Evolutionary conservation across 2,329 filamentous ascomycete species (phyloP).

Genomic region (Hymenoscyphus fraxineus): DNA sequence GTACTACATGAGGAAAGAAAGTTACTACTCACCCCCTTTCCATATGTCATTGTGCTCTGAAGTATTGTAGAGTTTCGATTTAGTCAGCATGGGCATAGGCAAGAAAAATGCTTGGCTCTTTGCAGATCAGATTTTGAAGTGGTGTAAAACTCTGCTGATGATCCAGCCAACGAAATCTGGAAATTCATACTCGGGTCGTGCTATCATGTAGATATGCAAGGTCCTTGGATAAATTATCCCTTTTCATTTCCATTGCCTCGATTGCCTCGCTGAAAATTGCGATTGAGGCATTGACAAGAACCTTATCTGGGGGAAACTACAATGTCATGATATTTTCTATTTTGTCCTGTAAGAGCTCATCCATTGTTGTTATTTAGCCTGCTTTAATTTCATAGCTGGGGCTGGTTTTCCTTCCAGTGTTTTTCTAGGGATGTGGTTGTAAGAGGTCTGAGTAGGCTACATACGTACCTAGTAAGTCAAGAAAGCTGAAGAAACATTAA

Average conservation of each 20-base stretch:
- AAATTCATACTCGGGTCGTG: not conserved
- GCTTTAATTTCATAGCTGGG: no score
- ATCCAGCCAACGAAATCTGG: not conserved
- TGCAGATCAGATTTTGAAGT: not conserved
- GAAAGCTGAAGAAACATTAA: no score
- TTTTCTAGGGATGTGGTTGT: no score
- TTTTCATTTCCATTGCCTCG: not conserved
- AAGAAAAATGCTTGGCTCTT: not conserved
- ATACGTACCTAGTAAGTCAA: no score
- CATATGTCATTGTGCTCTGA: not conserved
- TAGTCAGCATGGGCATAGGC: not conserved
- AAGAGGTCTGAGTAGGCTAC: no score
- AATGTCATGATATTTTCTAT: no score
- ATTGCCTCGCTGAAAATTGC: not conserved
- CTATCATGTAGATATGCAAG: not conserved
- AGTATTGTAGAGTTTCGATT: not conserved
- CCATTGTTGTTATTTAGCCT: no score
- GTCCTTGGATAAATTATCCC: not conserved
- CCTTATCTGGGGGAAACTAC: no score
- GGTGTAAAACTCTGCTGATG: no score
- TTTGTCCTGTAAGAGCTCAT: no score
- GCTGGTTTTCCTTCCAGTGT: no score
- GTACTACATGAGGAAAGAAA: not conserved
- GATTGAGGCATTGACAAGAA: not conserved
- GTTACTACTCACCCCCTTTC: not conserved